Evolutionary conservation across 345 rosid species (phyloP).

Genomic region (Erodium maritimum): DNA sequence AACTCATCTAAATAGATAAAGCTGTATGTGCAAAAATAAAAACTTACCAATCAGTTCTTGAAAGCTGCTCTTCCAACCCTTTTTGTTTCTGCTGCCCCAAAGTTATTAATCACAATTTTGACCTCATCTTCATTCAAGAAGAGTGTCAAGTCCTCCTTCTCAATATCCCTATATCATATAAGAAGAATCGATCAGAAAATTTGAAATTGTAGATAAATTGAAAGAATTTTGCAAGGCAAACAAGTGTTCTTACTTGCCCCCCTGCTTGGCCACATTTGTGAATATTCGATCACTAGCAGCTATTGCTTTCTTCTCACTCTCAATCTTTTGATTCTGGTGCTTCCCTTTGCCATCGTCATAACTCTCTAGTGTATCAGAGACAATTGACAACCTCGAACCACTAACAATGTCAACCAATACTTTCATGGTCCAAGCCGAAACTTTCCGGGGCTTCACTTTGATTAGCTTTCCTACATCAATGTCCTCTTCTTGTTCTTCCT

Average conservation of each 20-base stretch:
- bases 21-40: neutral
- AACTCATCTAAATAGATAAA: too few relatives aligned
- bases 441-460: constrained; percentile 21
- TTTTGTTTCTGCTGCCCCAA: constrained; percentile 36
- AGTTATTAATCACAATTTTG: constrained; percentile 25
- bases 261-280: constrained; percentile 29
- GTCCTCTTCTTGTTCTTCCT: constrained; percentile 19
- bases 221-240: too few relatives aligned
- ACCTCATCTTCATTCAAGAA: constrained; percentile 46
- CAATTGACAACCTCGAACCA: constrained; percentile 17
- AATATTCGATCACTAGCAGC: constrained; percentile 26
- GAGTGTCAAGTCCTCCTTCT: constrained; percentile 46
- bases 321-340: constrained; percentile 19
- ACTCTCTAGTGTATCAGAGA: constrained; percentile 5
- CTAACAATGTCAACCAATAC: constrained; percentile 20
- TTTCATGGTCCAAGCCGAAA: constrained; percentile 33
- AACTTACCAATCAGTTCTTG: constrained; percentile 46
- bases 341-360: constrained; percentile 15
- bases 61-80: constrained; percentile 35
- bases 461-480: constrained; percentile 27
- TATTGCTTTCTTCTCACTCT: constrained; percentile 25
- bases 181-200: constrained; percentile 2
- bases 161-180: constrained; percentile 28
- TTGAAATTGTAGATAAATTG: neutral
- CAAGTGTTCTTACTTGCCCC: constrained; percentile 15